Evolutionary conservation across 2,329 filamentous ascomycete species (phyloP), one percentile per base, ranked within the genome.

Genomic region (Penicillium sp.): DNA sequence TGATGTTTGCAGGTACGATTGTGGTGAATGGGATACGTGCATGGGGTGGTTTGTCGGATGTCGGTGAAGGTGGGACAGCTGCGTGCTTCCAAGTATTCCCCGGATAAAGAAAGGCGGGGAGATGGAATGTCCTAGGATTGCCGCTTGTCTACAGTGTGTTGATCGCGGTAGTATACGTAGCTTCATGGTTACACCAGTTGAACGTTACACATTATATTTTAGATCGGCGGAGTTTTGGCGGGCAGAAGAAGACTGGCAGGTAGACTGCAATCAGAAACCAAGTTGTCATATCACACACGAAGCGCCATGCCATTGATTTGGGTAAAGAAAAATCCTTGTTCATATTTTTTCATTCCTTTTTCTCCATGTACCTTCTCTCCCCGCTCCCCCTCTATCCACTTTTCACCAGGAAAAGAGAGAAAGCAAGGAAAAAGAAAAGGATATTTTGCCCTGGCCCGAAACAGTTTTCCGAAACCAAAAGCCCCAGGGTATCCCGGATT

Each of bases 271-370:
- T 54, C 59, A 63, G 63, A 63, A 60, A 48, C 61, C 60, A 56
- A 15, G 59, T 62, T 66, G 60, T 66, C 63, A 61, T 68, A 69
- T 69, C 67, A 69, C 67, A 69, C 65, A 69, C 26, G 26, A 66
- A 67, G 67, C 68, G 67, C 69, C 66, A 71, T 70, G 67, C 68
- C 69, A 71, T 69, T 69, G 62, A 64, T 69, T 69, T 63, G 61
- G 56, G 66, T 70, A 58, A 65, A 63, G 26, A 26, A 41, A 67
- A 64, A 64, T 58, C 56, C 52, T 58, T 55, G 61, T 62, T 68
- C 61, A 60, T 68, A 62, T 66, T 67, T 66, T 66, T 61, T 64
- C 61, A 64, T 62, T 61, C 53, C 44, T 45, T 64, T 58, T 62
- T 60, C 58, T 60, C 47, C 56, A 58, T 50, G 58, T 53, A 58